Evolutionary conservation across 2,329 filamentous ascomycete genomes (phyloP).

Genomic region (Clarireedia paspali): DNA sequence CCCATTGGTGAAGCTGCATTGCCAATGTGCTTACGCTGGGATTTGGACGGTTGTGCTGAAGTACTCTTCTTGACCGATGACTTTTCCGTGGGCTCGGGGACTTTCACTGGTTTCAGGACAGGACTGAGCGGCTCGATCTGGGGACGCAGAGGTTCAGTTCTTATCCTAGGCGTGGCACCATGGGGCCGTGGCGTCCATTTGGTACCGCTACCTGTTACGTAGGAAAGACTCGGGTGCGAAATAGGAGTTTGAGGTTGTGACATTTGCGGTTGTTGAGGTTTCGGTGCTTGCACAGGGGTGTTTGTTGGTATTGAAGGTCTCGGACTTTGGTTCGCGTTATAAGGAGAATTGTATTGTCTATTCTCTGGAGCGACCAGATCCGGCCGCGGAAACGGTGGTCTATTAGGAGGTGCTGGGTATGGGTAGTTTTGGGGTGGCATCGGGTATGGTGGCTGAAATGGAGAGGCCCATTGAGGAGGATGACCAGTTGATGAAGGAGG

Average conservation of each 20-base stretch:
- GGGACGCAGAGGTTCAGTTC: conserved; percentile 40
- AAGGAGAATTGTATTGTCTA: conserved; percentile 29
- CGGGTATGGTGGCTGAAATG: conserved; percentile 15
- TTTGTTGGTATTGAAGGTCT: conserved; percentile 9
- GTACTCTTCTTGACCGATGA: conserved; percentile 18
- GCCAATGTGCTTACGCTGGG: conserved; percentile 18
- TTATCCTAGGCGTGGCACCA: conserved; percentile 45
- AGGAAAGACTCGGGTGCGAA: conserved; percentile 8
- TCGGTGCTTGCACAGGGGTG: conserved; percentile 10
- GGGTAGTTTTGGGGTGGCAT: conserved; percentile 13
- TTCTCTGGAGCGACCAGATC: conserved; percentile 19
- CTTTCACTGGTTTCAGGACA: conserved; percentile 33
- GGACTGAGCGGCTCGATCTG: conserved; percentile 53
- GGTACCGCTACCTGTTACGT: conserved; percentile 38
- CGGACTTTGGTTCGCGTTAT: conserved; percentile 24
- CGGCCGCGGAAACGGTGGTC: conserved; percentile 18
- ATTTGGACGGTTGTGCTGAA: conserved; percentile 10
- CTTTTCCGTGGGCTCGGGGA: conserved; percentile 25
- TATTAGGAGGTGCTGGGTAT: conserved; percentile 14
- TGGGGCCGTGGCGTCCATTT: conserved; percentile 51
- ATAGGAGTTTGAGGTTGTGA: conserved; percentile 24
- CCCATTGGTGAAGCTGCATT: conserved; percentile 28
- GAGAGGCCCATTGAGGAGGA: conserved; percentile 17
- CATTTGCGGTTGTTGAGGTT: conserved; percentile 4
- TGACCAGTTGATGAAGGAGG: conserved; percentile 18